Conservation (phyloP, 1,139 yeast species). For the Candida mesenterica region DNA sequence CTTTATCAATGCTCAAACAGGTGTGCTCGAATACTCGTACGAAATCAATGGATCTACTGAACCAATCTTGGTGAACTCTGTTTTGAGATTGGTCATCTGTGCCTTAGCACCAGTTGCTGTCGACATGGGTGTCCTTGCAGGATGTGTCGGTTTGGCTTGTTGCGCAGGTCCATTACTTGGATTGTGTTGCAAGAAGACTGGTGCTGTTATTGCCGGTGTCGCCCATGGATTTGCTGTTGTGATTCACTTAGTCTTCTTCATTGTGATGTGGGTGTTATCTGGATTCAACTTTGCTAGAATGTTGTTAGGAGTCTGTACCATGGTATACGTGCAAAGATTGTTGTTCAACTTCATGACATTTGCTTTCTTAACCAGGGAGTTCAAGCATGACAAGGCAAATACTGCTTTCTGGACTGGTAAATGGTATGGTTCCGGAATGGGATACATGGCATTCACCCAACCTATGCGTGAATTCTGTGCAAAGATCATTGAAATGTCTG, state of each 20-base stretch:
- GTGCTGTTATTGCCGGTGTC: constrained; percentile 94
- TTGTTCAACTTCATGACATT: constrained; percentile 83
- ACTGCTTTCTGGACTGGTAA: constrained; percentile 99
- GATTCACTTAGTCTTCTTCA: constrained; percentile 80
- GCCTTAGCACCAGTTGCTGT: constrained; percentile 89
- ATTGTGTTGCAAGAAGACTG: constrained; percentile 95
- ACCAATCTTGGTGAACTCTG: constrained; percentile 67
- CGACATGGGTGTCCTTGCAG: constrained; percentile 80
- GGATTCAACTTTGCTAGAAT: constrained; percentile 87
- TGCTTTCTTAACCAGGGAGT: constrained; percentile 86
- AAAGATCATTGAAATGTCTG: constrained; percentile 89
- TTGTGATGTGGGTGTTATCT: constrained; percentile 96
- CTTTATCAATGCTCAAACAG: constrained; percentile 95
- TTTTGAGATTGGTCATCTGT: constrained; percentile 82
- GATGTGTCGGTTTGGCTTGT: constrained; percentile 79
- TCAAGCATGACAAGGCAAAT: constrained; percentile 94
- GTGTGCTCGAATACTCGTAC: constrained; percentile 58
- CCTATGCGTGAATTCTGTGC: constrained; percentile 96
- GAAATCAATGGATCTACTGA: constrained; percentile 23
- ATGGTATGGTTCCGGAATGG: constrained; percentile 95
- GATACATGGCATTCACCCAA: constrained; percentile 95
- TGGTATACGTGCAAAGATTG: constrained; percentile 84
- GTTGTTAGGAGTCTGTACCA: constrained; percentile 81
- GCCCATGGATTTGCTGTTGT: constrained; percentile 95
- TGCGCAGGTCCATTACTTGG: constrained; percentile 97